Percentiles rank a stretch among this genome's conserved stretches.
phyloP scores from a whole-genome alignment of 139 green algal genomes.

The Closterium sp. region DNA sequence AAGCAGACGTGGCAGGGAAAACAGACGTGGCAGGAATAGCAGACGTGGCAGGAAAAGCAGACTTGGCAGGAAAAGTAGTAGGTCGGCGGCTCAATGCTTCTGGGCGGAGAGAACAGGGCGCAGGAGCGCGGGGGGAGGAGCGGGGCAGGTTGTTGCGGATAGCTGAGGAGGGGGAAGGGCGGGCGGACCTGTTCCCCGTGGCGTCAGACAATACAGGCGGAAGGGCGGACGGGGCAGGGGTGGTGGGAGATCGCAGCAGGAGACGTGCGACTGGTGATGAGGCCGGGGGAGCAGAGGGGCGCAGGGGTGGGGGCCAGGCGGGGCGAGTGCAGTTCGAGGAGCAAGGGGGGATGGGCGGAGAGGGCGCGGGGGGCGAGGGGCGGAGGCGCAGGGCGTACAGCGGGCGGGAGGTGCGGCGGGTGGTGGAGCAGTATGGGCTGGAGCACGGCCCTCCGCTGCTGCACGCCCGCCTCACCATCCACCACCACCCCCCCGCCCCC shows the following conservation, averaged over 20 bases:
- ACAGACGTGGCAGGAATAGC: not conserved
- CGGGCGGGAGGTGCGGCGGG: not conserved
- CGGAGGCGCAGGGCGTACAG: not conserved
- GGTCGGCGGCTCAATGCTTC: not conserved
- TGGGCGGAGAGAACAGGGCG: too few relatives aligned
- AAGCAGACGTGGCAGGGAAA: too few relatives aligned
- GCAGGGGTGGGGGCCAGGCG: not conserved
- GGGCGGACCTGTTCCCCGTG: too few relatives aligned
- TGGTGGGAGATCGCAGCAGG: too few relatives aligned
- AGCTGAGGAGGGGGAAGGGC: too few relatives aligned
- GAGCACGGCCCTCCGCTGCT: constrained; percentile 23
- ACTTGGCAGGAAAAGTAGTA: not conserved
- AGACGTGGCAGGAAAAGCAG: not conserved
- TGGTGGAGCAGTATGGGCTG: constrained; percentile 36
- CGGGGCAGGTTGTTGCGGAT: too few relatives aligned
- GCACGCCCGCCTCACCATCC: constrained; percentile 30
- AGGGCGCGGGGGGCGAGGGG: too few relatives aligned
- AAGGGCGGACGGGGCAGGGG: too few relatives aligned
- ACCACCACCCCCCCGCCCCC: not conserved
- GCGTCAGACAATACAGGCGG: too few relatives aligned
- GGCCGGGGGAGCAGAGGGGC: not conserved
- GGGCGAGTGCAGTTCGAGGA: not conserved
- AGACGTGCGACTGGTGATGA: too few relatives aligned
- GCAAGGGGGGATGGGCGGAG: not conserved
- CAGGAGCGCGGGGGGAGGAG: too few relatives aligned